Evolutionary conservation across 2,329 filamentous ascomycete species (phyloP).

Genomic region (Diaporthe sp.): DNA sequence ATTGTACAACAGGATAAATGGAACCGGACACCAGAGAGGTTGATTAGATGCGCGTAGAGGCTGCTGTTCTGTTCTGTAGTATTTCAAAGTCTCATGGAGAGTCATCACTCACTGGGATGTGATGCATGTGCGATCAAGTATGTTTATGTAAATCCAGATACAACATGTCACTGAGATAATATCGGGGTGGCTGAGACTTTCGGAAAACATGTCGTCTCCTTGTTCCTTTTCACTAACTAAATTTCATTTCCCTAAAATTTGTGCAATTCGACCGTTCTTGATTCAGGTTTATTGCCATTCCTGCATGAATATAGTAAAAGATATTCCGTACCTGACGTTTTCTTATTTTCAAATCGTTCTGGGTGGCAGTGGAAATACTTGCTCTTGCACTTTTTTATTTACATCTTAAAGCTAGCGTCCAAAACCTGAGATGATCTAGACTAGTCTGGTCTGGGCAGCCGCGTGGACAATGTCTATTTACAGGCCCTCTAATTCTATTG

Average conservation of each 20-base stretch:
- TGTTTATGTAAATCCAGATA: neutral
- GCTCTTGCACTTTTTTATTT: neutral
- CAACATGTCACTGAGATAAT: too few relatives aligned
- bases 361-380: neutral
- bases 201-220: neutral
- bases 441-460: slow-evolving; percentile 37
- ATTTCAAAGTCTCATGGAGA: too few relatives aligned
- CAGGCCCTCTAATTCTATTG: slow-evolving; percentile 1
- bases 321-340: neutral
- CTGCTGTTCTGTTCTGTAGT: neutral
- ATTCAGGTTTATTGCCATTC: neutral
- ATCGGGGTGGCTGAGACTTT: neutral
- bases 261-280: neutral
- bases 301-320: neutral
- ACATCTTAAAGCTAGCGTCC: neutral
- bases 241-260: too few relatives aligned
- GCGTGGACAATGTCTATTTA: neutral
- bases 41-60: neutral
- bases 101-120: neutral
- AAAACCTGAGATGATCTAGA: slow-evolving; percentile 53
- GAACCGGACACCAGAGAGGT: neutral
- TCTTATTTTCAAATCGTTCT: neutral
- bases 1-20: neutral
- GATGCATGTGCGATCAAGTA: neutral
- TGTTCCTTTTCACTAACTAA: neutral